A percentile compares a stretch with the other conserved stretches of the same genome.
Evolutionary conservation across 148 eudicot genomes (phyloP).

Genomic region (Vaccinium darrowii): DNA sequence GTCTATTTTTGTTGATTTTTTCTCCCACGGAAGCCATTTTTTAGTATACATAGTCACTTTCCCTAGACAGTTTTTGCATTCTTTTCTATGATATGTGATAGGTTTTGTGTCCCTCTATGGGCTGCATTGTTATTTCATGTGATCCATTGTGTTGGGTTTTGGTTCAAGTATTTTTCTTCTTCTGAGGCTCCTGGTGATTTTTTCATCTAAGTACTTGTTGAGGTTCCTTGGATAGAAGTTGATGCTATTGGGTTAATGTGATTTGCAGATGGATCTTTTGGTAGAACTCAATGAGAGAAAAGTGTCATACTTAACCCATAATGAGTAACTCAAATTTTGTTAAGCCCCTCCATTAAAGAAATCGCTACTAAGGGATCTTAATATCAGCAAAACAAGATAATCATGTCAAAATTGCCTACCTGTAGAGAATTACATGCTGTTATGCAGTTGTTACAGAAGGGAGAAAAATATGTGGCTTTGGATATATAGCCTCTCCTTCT

Average conservation of each 20-base stretch:
- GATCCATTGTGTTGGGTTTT: background rate
- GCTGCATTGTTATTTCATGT: background rate
- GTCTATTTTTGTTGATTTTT: background rate
- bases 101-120: background rate
- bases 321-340: background rate
- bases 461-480: background rate
- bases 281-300: background rate
- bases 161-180: background rate
- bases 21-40: background rate
- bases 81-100: background rate
- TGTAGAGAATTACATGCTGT: background rate
- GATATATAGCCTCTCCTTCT: background rate
- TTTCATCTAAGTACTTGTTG: background rate
- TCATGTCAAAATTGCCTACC: background rate
- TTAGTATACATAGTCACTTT: background rate
- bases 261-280: background rate
- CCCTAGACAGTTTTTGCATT: background rate
- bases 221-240: background rate
- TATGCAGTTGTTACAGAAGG: background rate
- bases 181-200: background rate
- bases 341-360: background rate
- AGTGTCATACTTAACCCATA: background rate
- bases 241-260: background rate
- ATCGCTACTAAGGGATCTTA: background rate
- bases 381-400: background rate